phyloP scores from a whole-genome alignment of 1,139 yeast species.

The Geotrichum carabidarum region DNA sequence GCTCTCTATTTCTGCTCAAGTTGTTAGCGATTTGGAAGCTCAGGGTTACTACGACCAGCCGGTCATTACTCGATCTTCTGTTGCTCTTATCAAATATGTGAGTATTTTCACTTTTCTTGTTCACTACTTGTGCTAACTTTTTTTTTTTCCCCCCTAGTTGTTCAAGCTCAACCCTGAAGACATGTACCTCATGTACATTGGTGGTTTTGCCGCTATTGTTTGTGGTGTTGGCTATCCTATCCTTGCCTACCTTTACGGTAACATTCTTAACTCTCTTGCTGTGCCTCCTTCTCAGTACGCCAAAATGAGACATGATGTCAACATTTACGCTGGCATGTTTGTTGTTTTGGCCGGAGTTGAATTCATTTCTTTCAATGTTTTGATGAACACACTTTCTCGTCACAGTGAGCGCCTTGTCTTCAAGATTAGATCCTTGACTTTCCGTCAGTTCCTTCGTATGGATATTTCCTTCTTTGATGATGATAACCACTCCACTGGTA shows the following conservation, averaged over 20 bases:
- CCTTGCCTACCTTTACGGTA: constrained; percentile 39
- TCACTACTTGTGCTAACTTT: not conserved
- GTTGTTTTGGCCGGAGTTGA: constrained; percentile 38
- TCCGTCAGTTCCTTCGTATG: constrained; percentile 49
- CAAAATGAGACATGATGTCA: constrained; percentile 38
- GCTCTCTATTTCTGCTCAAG: constrained; percentile 1
- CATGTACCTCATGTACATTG: constrained; percentile 28
- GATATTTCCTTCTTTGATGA: constrained; percentile 86
- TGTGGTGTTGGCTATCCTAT: constrained; percentile 42
- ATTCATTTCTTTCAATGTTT: constrained; percentile 25
- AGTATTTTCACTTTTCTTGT: not conserved
- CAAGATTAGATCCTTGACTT: constrained; percentile 29
- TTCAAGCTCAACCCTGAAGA: constrained; percentile 1
- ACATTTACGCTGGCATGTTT: constrained; percentile 38
- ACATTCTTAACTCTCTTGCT: constrained; percentile 37
- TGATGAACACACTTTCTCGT: constrained; percentile 28
- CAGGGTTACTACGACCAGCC: constrained; percentile 3
- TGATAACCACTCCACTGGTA: constrained; percentile 57
- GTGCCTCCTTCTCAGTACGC: constrained; percentile 33
- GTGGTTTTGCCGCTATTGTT: constrained; percentile 32
- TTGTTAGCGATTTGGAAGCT: constrained; percentile 7
- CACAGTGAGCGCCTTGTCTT: constrained; percentile 18
- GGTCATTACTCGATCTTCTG: not conserved
- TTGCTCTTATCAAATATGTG: constrained; percentile 4
- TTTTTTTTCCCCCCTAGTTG: constrained; percentile 6